These are phyloP conservation scores for Candida nemodendra DNA, from an alignment of 805 yeast genomes.

Conservation along the genomic window DNA sequence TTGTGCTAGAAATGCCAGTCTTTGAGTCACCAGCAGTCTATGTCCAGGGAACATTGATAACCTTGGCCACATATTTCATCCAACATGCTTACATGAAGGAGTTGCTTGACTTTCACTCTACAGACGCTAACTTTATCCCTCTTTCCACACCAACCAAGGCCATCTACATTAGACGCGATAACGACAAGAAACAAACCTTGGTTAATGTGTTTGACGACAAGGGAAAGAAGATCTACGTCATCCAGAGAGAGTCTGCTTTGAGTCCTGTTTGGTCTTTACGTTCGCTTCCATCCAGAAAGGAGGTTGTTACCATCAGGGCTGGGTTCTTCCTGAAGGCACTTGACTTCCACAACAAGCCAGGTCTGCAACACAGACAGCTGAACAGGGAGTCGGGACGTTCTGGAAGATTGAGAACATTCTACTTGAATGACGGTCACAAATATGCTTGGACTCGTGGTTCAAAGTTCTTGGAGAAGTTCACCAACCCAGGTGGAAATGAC, in stretches of 20 bases:
- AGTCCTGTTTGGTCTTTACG: slow-evolving; percentile 55
- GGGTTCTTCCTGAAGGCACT: slow-evolving; percentile 46
- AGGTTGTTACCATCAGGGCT: slow-evolving; percentile 50
- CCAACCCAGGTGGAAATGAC: slow-evolving; percentile 55
- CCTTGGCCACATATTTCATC: slow-evolving; percentile 41
- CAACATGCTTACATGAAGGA: slow-evolving; percentile 42
- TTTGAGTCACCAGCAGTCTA: slow-evolving; percentile 49
- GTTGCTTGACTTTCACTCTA: slow-evolving; percentile 37
- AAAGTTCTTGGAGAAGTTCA: slow-evolving; percentile 48
- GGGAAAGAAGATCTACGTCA: slow-evolving; percentile 44
- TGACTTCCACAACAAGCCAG: slow-evolving; percentile 47
- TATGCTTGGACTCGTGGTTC: slow-evolving; percentile 57
- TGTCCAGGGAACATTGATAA: slow-evolving; percentile 38
- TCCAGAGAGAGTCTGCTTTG: slow-evolving; percentile 48
- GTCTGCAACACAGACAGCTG: slow-evolving; percentile 45
- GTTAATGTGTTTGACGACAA: slow-evolving; percentile 49
- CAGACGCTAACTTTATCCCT: slow-evolving; percentile 42
- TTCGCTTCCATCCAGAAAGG: slow-evolving; percentile 42
- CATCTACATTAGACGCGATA: slow-evolving; percentile 48
- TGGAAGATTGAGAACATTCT: slow-evolving; percentile 47
- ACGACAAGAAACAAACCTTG: slow-evolving; percentile 41
- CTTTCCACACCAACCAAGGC: slow-evolving; percentile 40
- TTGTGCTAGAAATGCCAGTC: slow-evolving; percentile 33
- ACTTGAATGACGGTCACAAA: slow-evolving; percentile 50
- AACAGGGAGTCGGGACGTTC: slow-evolving; percentile 35